A percentile compares a stretch with the other conserved stretches of the same genome.
Conservation (phyloP, 1,284 basidiomycete genomes). For the Sanghuangporus sanghuang region DNA sequence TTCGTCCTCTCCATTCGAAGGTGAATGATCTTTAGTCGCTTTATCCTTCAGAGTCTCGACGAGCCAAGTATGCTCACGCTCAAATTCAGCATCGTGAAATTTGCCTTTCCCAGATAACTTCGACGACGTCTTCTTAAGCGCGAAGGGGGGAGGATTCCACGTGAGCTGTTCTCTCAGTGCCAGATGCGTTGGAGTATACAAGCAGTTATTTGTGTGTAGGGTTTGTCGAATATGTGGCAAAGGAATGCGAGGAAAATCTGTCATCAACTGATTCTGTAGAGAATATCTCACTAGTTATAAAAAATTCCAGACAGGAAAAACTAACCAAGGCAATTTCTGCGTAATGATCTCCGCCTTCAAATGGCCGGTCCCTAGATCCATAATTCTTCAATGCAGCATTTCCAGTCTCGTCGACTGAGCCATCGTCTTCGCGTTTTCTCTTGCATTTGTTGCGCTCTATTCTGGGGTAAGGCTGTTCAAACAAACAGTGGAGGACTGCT, state of each 20-base stretch:
- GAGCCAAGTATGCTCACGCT: constrained; percentile 41
- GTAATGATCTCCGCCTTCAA: constrained; percentile 41
- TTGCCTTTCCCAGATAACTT: constrained; percentile 37
- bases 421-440: constrained; percentile 38
- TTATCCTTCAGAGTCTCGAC: constrained; percentile 30
- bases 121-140: constrained; percentile 33
- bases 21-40: constrained; percentile 25
- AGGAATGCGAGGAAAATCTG: constrained; percentile 55
- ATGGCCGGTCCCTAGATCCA: constrained; percentile 36
- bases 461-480: constrained; percentile 65
- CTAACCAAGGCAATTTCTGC: constrained; percentile 44
- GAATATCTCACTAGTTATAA: not conserved
- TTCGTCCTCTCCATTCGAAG: constrained; percentile 6
- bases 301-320: constrained; percentile 7
- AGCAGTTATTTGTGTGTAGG: constrained; percentile 32
- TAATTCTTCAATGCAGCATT: constrained; percentile 44
- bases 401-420: constrained; percentile 23
- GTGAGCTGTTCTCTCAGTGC: constrained; percentile 35
- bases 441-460: constrained; percentile 35
- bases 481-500: constrained; percentile 48
- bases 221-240: constrained; percentile 41
- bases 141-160: constrained; percentile 33
- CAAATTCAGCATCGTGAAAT: constrained; percentile 31
- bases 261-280: constrained; percentile 44
- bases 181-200: constrained; percentile 60